These are phyloP conservation scores for Blastobotrys indianensis DNA, from an alignment of 1,139 yeast genomes.

Conservation along the genomic window DNA sequence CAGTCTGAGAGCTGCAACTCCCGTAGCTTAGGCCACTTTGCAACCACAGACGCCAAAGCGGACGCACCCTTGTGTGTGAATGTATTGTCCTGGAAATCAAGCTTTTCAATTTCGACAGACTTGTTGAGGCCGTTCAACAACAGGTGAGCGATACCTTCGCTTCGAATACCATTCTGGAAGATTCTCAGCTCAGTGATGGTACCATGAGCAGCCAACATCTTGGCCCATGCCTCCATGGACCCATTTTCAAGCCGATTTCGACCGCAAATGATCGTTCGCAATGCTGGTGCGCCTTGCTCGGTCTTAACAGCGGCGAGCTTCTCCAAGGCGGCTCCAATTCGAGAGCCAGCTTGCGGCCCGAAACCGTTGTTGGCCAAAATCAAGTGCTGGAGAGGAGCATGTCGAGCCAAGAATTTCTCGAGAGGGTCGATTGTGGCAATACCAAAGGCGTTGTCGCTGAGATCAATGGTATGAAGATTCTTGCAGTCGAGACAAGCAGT, in stretches of 20 bases:
- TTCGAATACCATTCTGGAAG: constrained; percentile 95
- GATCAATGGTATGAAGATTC: constrained; percentile 64
- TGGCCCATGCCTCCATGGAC: constrained; percentile 55
- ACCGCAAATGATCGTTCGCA: constrained; percentile 87
- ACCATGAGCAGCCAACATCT: constrained; percentile 72
- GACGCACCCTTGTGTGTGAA: constrained; percentile 78
- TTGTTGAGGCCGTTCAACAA: constrained; percentile 63
- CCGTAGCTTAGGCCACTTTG: constrained; percentile 50
- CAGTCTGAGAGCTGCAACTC: constrained; percentile 90
- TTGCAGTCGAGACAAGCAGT: constrained; percentile 67
- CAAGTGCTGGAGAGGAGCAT: constrained; percentile 75
- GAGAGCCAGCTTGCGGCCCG: constrained; percentile 96
- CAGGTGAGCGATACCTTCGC: constrained; percentile 76
- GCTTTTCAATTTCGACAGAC: constrained; percentile 54
- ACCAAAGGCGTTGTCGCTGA: constrained; percentile 95
- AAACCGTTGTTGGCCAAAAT: constrained; percentile 90
- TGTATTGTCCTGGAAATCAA: constrained; percentile 94
- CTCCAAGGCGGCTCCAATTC: constrained; percentile 81
- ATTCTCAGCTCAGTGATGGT: constrained; percentile 68
- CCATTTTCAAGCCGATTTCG: constrained; percentile 96
- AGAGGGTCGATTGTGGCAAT: constrained; percentile 89
- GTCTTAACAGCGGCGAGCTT: constrained; percentile 62
- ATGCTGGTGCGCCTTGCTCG: constrained; percentile 37
- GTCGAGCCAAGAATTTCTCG: constrained; percentile 69
- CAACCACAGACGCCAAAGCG: constrained; percentile 58